Evolutionary conservation across 768 basidiomycete genomes (phyloP).

Genomic region (Filobasidium floriforme): DNA sequence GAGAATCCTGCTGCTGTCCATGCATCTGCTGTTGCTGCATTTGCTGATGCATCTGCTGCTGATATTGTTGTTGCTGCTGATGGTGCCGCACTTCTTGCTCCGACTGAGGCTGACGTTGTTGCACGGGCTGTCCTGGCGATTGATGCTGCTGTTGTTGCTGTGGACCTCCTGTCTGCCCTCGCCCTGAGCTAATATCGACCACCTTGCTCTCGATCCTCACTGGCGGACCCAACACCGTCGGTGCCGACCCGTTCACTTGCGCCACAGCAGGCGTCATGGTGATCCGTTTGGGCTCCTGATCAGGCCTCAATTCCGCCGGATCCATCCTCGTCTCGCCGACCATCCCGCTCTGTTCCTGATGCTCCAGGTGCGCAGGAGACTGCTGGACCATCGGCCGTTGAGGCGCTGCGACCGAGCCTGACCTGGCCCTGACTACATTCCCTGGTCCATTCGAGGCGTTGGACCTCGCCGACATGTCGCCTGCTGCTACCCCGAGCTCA

Average conservation of each 20-base stretch:
- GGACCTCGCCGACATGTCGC: background rate
- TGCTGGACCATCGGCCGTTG: slow-evolving; percentile 26
- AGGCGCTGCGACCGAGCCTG: slow-evolving; percentile 7
- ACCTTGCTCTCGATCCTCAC: slow-evolving; percentile 18
- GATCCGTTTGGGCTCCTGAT: slow-evolving; percentile 65
- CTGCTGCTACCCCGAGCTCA: background rate
- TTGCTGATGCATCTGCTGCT: slow-evolving; percentile 47
- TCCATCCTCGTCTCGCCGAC: slow-evolving; percentile 48
- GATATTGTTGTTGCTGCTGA: slow-evolving; percentile 44
- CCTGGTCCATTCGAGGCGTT: slow-evolving; percentile 5
- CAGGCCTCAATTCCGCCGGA: slow-evolving; percentile 52
- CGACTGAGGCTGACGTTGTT: background rate
- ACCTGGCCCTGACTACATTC: background rate
- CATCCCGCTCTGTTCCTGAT: slow-evolving; percentile 11
- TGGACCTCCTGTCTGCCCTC: background rate
- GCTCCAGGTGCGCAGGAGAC: slow-evolving; percentile 14
- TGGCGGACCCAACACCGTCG: slow-evolving; percentile 24
- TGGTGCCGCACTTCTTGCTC: slow-evolving; percentile 19
- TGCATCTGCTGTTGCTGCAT: slow-evolving; percentile 17
- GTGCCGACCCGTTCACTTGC: slow-evolving; percentile 47
- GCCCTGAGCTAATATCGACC: background rate
- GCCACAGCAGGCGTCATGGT: slow-evolving; percentile 71
- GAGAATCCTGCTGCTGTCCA: slow-evolving; percentile 29
- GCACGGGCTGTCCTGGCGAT: slow-evolving; percentile 11
- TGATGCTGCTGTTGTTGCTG: background rate